Base-by-base conservation (phyloP, 139 green algal species). In the Prasinococcaceae sp. region DNA sequence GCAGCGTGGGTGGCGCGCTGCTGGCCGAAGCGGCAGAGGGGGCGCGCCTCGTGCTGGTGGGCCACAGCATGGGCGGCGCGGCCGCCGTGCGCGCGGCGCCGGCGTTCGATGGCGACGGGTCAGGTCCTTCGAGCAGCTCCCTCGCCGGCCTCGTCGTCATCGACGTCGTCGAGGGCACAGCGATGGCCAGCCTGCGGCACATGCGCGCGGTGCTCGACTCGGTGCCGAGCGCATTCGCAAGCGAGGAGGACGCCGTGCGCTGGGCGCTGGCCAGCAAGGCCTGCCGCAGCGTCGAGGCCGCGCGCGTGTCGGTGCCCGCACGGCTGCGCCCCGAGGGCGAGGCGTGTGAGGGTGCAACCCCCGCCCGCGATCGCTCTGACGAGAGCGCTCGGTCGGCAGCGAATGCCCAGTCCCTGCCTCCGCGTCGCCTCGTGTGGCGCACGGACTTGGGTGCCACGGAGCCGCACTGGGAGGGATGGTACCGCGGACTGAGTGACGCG, bases 111-210 rank as follows among this genome's bases (percentile, higher is more conserved):
- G 27, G 4, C 48, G 25, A 39, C 19, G 20, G 53, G 27, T 29
- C 3, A 29, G 47, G 47, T 30, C 4, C 17, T 14, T 9, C 12
- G 2, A 2, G 24, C 5, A 22, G 2, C 8, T 45, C 10, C 5
- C 23, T 93, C 20, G 61, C 75, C 26, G 85, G 85, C 0, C 17
- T 89, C 27, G 63, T 89, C 19, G 79, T 93, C 6, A 77, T 94
- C n/a, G 85, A 94, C 53, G 84, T 94, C 30, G 85, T 93, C 23
- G 85, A 93, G 61, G 85, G 84, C 26, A 88, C 81, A 0, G 85
- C 85, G 22, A 16, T 92, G 3, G 69, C 77, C 2, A 76, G 80
- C 0, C 58, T 93, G 30, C 82, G 77, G 3, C 62, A 75, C 62
- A 93, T 94, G 86, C 49, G 48, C 4, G 63, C 40, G 8, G 55